Evolutionary conservation across 2,329 filamentous ascomycete species (phyloP).

Genomic region (Clonostachys byssicola): DNA sequence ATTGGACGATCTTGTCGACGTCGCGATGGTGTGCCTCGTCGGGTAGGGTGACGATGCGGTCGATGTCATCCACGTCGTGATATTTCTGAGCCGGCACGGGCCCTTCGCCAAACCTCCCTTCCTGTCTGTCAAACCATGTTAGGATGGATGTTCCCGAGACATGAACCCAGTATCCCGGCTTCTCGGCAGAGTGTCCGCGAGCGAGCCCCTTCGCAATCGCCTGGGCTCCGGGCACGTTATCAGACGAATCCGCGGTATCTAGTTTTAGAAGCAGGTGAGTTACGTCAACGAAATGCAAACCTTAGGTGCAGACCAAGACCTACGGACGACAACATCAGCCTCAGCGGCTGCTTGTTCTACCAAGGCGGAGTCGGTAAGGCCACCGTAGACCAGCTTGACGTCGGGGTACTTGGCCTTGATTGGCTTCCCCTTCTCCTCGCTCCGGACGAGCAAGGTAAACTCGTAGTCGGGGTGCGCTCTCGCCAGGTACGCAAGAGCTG

Average conservation of each 20-base stretch:
- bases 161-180: constrained; percentile 46
- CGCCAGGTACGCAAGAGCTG: constrained; percentile 37
- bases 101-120: constrained; percentile 35
- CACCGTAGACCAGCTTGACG: constrained; percentile 42
- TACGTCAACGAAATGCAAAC: neutral
- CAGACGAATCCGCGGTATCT: constrained; percentile 46
- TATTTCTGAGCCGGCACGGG: constrained; percentile 42
- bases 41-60: constrained; percentile 49
- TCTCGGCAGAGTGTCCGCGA: constrained; percentile 32
- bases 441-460: constrained; percentile 40
- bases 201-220: constrained; percentile 42
- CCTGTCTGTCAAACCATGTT: constrained; percentile 34
- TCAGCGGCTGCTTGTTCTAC: constrained; percentile 46
- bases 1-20: constrained; percentile 64
- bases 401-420: constrained; percentile 41
- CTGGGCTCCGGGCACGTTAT: constrained; percentile 30
- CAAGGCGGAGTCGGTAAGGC: constrained; percentile 35
- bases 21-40: constrained; percentile 57
- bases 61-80: constrained; percentile 55
- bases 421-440: constrained; percentile 33
- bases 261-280: neutral
- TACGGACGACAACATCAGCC: constrained; percentile 47
- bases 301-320: constrained; percentile 8
- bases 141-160: constrained; percentile 45
- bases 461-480: constrained; percentile 40